Percentiles rank a stretch among this genome's conserved stretches.
Evolutionary conservation across 202 grass and related monocot species (phyloP).

Genomic region (Bolboschoenoplectus hybrid): DNA sequence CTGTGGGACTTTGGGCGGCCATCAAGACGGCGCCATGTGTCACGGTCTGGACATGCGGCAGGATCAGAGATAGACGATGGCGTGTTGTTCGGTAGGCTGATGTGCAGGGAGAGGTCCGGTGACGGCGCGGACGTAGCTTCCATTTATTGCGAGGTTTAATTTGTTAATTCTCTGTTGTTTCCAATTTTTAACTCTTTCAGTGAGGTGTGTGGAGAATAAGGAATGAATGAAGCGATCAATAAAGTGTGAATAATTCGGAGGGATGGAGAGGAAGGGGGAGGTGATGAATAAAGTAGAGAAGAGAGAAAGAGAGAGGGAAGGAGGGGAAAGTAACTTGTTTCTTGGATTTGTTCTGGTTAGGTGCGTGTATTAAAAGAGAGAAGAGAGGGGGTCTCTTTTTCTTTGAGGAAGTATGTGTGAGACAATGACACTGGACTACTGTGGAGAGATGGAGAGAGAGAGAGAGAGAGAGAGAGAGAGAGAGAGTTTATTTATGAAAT

Average conservation of each 20-base stretch:
- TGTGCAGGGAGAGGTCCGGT: conserved; percentile 95
- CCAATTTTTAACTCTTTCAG: conserved; percentile 47
- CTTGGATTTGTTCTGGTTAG: conserved; percentile 61
- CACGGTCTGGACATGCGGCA: conserved; percentile 28
- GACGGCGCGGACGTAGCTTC: conserved; percentile 58
- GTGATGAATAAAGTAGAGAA: conserved; percentile 20
- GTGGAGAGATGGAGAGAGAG: background rate
- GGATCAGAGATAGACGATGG: conserved; percentile 41
- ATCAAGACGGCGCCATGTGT: conserved; percentile 60
- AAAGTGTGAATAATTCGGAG: conserved; percentile 20
- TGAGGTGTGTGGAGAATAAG: conserved; percentile 29
- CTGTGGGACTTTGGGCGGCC: conserved; percentile 42
- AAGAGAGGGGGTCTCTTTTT: conserved; percentile 32
- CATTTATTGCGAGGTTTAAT: conserved; percentile 52
- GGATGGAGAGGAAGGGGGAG: background rate
- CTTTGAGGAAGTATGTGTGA: conserved; percentile 34
- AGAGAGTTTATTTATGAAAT: background rate
- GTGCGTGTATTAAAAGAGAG: conserved; percentile 56
- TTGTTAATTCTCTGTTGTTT: conserved; percentile 52
- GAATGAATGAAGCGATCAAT: conserved; percentile 35
- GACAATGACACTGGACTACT: conserved; percentile 11
- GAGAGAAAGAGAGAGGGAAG: conserved; percentile 35
- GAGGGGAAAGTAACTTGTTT: conserved; percentile 68
- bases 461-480: background rate
- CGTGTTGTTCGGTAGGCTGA: conserved; percentile 62